Conservation (phyloP, 768 basidiomycete species). For the Lactarius quietus region DNA sequence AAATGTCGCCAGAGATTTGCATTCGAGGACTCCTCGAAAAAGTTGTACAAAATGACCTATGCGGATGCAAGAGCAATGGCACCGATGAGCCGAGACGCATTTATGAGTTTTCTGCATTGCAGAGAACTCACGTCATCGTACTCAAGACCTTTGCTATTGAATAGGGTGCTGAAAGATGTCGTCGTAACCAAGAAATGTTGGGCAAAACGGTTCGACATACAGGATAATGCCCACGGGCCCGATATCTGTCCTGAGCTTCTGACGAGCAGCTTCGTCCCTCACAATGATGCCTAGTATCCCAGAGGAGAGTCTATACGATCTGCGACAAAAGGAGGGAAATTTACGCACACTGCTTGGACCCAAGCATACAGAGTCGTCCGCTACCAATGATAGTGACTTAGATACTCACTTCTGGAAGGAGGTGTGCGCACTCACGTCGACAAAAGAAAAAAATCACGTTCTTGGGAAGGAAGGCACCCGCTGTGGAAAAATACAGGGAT, state of each 20-base stretch:
- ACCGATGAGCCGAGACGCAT: neutral
- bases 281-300: slow-evolving; percentile 57
- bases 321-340: neutral
- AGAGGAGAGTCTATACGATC: neutral
- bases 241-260: slow-evolving; percentile 47
- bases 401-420: neutral
- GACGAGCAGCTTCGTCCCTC: slow-evolving; percentile 51
- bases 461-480: slow-evolving; percentile 34
- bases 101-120: neutral
- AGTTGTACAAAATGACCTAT: slow-evolving; percentile 71
- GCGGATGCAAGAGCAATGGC: neutral
- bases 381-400: slow-evolving; percentile 29
- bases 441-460: slow-evolving; percentile 8
- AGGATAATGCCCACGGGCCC: slow-evolving; percentile 58
- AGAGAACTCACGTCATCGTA: slow-evolving; percentile 51
- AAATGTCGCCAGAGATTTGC: slow-evolving; percentile 29
- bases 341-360: slow-evolving; percentile 58
- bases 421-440: neutral
- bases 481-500: slow-evolving; percentile 57
- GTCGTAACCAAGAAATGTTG: neutral
- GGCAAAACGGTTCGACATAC: slow-evolving; percentile 35
- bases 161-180: slow-evolving; percentile 42
- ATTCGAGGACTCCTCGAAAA: slow-evolving; percentile 61
- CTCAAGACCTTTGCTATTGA: slow-evolving; percentile 65
- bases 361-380: slow-evolving; percentile 51